Evolutionary conservation across 805 yeast species (phyloP).

Genomic region (Monosporozyma siamensis): DNA sequence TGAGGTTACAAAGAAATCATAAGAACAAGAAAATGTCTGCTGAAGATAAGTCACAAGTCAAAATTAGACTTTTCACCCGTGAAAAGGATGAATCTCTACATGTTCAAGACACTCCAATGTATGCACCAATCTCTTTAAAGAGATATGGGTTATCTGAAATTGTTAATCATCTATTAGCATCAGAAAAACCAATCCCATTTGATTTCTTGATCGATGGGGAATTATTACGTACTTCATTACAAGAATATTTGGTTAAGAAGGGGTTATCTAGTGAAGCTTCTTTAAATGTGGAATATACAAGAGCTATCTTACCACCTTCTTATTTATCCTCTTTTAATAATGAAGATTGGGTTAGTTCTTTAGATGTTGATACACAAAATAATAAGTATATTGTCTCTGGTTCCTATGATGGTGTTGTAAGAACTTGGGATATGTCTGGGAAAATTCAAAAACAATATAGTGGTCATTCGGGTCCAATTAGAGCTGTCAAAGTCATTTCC

Average conservation of each 20-base stretch:
- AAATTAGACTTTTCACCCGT: constrained; percentile 75
- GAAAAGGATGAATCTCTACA: constrained; percentile 68
- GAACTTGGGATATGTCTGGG: constrained; percentile 81
- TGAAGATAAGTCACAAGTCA: constrained; percentile 53
- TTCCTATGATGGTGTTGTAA: constrained; percentile 87
- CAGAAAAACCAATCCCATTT: constrained; percentile 69
- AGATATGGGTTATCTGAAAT: constrained; percentile 91
- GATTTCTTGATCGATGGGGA: constrained; percentile 87
- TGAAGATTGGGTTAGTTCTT: constrained; percentile 91
- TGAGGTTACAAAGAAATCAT: too few species aligned
- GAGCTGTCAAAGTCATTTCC: constrained; percentile 70
- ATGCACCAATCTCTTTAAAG: constrained; percentile 76
- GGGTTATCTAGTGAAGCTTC: constrained; percentile 79
- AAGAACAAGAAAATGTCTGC: constrained; percentile 9
- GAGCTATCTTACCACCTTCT: constrained; percentile 92
- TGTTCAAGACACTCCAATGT: constrained; percentile 72
- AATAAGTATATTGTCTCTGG: constrained; percentile 63
- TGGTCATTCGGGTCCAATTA: constrained; percentile 85
- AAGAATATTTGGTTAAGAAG: constrained; percentile 64
- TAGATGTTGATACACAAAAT: constrained; percentile 33
- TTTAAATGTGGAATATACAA: constrained; percentile 76
- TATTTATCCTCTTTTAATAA: constrained; percentile 78
- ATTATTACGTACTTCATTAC: constrained; percentile 65
- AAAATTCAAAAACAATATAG: constrained; percentile 66
- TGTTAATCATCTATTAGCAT: constrained; percentile 73